Base-by-base conservation (phyloP, 495 filamentous ascomycete species). In the Neurospora sp. region DNA sequence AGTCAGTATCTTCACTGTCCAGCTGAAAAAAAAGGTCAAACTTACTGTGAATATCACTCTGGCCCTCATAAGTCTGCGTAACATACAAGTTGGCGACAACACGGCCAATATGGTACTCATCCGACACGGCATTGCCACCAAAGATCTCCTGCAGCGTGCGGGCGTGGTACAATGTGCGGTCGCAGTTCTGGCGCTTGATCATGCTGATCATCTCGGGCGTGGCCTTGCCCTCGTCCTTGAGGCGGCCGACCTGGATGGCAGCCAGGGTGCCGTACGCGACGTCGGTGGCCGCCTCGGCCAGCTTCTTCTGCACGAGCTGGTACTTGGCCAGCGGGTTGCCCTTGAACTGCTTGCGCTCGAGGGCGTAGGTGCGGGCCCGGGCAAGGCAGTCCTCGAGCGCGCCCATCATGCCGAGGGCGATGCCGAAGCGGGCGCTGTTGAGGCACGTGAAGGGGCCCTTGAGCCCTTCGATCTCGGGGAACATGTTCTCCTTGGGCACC, bases 101-200 rank as follows among this genome's bases (percentile, higher is more conserved):
- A 76, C 96, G 88, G 42, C 92, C 96, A 78, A 98, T 97, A 40
- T 88, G 88, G 79, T 99, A 99, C 83, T 99, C 96, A 77, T 99
- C 96, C 75, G 93, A 97, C 53, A 95, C 92, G 18, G 96, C 96
- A 79, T 99, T 99, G 12, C 96, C 96, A 42, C 96, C 96, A 83
- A 99, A 98, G 20, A 99, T 86, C 81, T 99, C 96, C 82, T 98
- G 96, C 53, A 99, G 83, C 65, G 87, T 85, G 72, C 96, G 87
- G 39, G 94, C 89, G 78, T 94, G 93, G 14, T 88, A 82, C 76
- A 99, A 83, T 18, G 96, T 94, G 44, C 91, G 87, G 81, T 99
- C 96, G 83, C 96, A 98, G 81, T 99, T 99, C 84, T 98, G 94
- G 75, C 96, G 87, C 86, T 99, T 99, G 78, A 98, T 90, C 93